Evolutionary conservation across 805 yeast species (phyloP).

Genomic region (Wickerhamiella azymoides): DNA sequence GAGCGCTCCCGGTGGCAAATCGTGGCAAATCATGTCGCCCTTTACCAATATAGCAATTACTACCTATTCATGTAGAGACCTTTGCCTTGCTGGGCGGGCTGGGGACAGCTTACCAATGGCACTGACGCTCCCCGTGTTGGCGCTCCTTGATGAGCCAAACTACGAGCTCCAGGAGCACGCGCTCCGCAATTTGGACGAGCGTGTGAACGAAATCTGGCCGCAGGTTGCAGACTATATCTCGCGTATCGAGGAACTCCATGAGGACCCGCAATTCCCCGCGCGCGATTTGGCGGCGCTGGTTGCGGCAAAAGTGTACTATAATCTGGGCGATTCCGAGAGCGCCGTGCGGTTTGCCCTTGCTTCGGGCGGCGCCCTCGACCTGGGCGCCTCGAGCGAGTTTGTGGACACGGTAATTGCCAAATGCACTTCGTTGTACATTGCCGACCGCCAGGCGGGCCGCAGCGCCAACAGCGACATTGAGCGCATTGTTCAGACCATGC

Average conservation of each 20-base stretch:
- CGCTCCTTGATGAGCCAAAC: slow-evolving; percentile 76
- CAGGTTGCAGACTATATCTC: slow-evolving; percentile 85
- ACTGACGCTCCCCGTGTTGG: slow-evolving; percentile 73
- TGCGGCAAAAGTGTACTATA: slow-evolving; percentile 80
- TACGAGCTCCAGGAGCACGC: slow-evolving; percentile 68
- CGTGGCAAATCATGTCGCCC: neutral
- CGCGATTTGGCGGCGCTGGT: slow-evolving; percentile 79
- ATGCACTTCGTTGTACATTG: slow-evolving; percentile 73
- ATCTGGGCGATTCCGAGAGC: slow-evolving; percentile 84
- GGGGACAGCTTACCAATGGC: slow-evolving; percentile 31
- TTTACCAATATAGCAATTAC: no score
- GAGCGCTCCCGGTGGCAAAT: no score
- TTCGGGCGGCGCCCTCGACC: slow-evolving; percentile 68
- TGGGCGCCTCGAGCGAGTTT: slow-evolving; percentile 66
- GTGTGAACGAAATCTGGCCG: slow-evolving; percentile 91
- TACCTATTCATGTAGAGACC: neutral
- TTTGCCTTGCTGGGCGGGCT: neutral
- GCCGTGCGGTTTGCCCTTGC: slow-evolving; percentile 80
- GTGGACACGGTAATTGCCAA: slow-evolving; percentile 89
- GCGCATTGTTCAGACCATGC: slow-evolving; percentile 72
- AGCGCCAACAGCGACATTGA: slow-evolving; percentile 46
- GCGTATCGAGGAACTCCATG: slow-evolving; percentile 82
- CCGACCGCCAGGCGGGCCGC: slow-evolving; percentile 39
- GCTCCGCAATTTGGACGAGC: slow-evolving; percentile 58
- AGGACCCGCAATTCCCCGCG: slow-evolving; percentile 63